Conservation (phyloP, 768 basidiomycete species). For the Mycena kentingensis region DNA sequence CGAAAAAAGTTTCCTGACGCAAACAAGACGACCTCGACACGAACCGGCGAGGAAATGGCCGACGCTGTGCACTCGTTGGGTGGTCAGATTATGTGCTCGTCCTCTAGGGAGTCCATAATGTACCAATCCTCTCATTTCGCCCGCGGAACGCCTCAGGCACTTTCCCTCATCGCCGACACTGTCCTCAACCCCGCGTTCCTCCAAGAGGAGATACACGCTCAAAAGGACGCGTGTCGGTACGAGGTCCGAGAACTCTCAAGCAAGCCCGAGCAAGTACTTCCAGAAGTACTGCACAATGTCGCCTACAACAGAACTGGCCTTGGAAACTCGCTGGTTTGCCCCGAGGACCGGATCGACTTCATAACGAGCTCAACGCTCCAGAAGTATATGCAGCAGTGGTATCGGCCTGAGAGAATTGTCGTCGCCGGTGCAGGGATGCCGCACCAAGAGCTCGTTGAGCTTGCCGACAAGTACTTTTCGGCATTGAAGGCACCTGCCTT, state of each 20-base stretch:
- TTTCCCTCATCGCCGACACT: constrained; percentile 91
- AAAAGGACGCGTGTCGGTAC: constrained; percentile 86
- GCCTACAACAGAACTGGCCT: constrained; percentile 78
- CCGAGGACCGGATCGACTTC: constrained; percentile 73
- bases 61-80: constrained; percentile 80
- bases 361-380: constrained; percentile 66
- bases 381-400: constrained; percentile 77
- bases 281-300: constrained; percentile 85
- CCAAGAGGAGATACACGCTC: constrained; percentile 76
- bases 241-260: constrained; percentile 84
- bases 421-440: constrained; percentile 92
- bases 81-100: constrained; percentile 89
- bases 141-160: constrained; percentile 73
- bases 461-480: constrained; percentile 84
- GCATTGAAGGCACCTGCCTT: constrained; percentile 48
- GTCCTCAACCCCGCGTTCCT: constrained; percentile 76
- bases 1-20: constrained; percentile 1
- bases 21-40: constrained; percentile 68
- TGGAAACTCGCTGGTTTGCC: constrained; percentile 90
- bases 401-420: constrained; percentile 92
- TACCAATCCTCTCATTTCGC: constrained; percentile 97
- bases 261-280: constrained; percentile 93
- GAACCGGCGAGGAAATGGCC: constrained; percentile 78
- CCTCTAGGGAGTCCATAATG: constrained; percentile 93
- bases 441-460: constrained; percentile 85